Evolutionary conservation across 495 filamentous ascomycete species (phyloP), one percentile per base, ranked within the genome.

Genomic region (Hyaloscypha finlandica): DNA sequence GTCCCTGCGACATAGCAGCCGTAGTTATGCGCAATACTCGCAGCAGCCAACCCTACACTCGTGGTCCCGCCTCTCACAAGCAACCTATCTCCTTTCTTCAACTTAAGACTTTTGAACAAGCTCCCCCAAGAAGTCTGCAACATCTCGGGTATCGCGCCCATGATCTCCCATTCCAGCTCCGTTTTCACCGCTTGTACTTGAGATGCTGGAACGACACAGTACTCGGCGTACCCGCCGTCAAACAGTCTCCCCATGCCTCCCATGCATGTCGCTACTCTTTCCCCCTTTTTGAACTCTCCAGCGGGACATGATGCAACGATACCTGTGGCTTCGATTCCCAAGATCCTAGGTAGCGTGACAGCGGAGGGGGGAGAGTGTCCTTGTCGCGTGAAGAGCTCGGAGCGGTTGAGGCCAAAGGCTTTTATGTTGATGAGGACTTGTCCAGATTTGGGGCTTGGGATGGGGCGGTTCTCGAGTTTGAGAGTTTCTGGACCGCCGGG

Each of bases 201-300:
- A 8, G 64, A 72, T 14, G 72, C 77, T 0, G 81, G 77, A 1
- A 82, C 80, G 59, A 75, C 77, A 8, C 79, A 81, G 61, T 83
- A 86, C 71, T 86, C 83, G 1, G 84, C 84, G 69, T 85, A 87
- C 0, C 80, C 81, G n/a, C 84, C 84, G 69, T 84, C 79, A 58
- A 84, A 83, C 20, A 71, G 60, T 12, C 84, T 59, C 0, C 82
- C 83, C 74, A 87, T 77, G 1, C 83, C 84, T 11, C 83, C 84
- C 83, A 85, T 84, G 16, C 77, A 77, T 11, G 83, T 86, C 0
- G 78, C 80, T 0, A 87, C 83, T 3, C 75, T 71, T 14, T 75
- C 71, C 0, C 82, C 83, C 30, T 76, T 63, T 16, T 73, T 60
- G 66, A 85, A 82, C 59, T 79, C 74, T 0, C 65, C 67, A 37